Conservation (phyloP, 257 asterid genomes). For the Mentha longifolia region DNA sequence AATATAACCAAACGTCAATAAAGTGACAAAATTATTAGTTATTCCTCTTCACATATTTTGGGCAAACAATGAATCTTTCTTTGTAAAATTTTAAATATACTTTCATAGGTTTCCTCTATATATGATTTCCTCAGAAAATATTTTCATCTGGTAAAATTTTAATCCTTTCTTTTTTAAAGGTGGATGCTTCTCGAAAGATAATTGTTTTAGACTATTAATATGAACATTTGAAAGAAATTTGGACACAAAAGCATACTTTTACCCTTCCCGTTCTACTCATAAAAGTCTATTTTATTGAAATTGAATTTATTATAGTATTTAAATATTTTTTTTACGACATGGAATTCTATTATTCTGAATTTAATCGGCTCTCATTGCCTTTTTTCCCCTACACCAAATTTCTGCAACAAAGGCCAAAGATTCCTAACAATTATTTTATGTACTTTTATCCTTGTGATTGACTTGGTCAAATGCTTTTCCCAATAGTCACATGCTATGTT, state of each 20-base stretch:
- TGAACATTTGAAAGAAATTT: not conserved
- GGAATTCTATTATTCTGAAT: constrained; percentile 26
- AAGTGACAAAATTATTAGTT: not conserved
- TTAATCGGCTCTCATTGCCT: constrained; percentile 12
- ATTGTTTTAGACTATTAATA: not conserved
- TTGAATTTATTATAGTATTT: too few species aligned
- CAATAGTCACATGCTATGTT: constrained; percentile 34
- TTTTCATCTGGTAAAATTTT: not conserved
- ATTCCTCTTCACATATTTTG: not conserved
- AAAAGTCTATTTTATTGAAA: too few species aligned
- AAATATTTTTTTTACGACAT: not conserved
- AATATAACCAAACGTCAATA: not conserved
- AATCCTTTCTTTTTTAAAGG: too few species aligned
- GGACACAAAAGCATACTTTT: not conserved
- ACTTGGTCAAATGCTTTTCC: constrained; percentile 41
- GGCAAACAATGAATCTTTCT: constrained; percentile 4
- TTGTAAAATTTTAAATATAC: not conserved
- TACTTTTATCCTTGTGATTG: constrained; percentile 29
- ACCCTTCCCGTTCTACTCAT: too few species aligned
- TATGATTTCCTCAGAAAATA: not conserved
- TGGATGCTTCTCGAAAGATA: too few species aligned
- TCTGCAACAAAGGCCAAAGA: constrained; percentile 18
- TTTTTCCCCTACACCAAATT: constrained; percentile 18
- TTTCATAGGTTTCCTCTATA: not conserved
- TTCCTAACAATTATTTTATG: constrained; percentile 18